Evolutionary conservation across 164 flowering plant species (phyloP).

Genomic region (Umbellularia californica): DNA sequence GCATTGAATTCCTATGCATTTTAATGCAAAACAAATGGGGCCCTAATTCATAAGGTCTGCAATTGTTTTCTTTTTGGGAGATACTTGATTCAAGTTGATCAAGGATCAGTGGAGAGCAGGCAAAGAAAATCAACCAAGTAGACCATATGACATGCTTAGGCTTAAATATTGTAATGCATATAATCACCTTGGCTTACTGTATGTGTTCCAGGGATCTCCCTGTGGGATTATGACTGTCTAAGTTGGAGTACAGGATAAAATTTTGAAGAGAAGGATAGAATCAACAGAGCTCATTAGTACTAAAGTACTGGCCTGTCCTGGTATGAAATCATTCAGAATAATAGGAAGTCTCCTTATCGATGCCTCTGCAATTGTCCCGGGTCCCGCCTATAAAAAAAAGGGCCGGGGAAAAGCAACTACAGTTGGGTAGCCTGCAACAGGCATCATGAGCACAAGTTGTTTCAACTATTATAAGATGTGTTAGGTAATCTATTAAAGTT

Average conservation of each 20-base stretch:
- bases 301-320: constrained; percentile 67
- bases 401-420: neutral
- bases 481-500: too few relatives aligned
- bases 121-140: neutral
- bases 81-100: neutral
- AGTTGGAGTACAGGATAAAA: neutral
- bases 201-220: neutral
- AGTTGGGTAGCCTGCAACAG: too few relatives aligned
- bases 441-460: too few relatives aligned
- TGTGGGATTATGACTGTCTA: neutral
- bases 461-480: too few relatives aligned
- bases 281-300: neutral
- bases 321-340: constrained; percentile 92
- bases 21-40: too few relatives aligned
- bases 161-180: neutral
- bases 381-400: constrained; percentile 67
- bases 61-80: neutral
- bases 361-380: constrained; percentile 97
- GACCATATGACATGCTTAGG: neutral
- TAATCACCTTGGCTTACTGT: neutral
- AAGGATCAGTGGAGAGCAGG: neutral
- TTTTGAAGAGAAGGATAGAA: neutral
- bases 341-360: constrained; percentile 92
- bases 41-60: neutral
- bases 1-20: too few relatives aligned